Base-by-base conservation (phyloP, 768 basidiomycete species). In the Russula earlei region DNA sequence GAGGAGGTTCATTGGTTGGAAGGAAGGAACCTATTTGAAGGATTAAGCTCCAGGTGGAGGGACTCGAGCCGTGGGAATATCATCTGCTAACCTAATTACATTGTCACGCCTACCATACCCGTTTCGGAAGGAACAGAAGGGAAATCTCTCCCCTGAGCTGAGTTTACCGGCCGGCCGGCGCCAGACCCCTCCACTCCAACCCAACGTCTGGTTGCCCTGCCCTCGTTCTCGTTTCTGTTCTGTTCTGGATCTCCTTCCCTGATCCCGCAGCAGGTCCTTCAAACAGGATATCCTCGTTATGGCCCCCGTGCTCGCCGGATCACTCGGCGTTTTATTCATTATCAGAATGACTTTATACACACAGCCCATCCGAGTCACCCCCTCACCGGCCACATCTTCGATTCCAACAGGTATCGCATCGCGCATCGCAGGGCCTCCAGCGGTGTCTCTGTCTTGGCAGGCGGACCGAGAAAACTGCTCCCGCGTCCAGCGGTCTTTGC, bases 11-110 rank as follows among this genome's bases (percentile, higher is more conserved):
- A 58, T 49, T 31, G 36, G 33, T n/a, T n/a, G n/a, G n/a, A n/a
- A n/a, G 5, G 17, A 17, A 52, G 27, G 51, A n/a, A 33, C 19
- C 20, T 52, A 57, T 52, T 57, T 57, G 45, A 57, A 52, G 56
- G 19, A 48, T 60, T 52, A 60, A 52, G 24, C 50, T 46, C 29
- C 27, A 47, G n/a, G 49, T 47, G 37, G 36, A 25, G 41, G 29
- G 20, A 33, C 3, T 9, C 15, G 10, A 15, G 8, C 3, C 37
- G 56, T 58, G 51, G 22, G 55, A 59, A 59, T 6, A 2, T 1
- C 8, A 17, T 46, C 48, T 48, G 34, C 45, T 52, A 5, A 31
- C 1, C 29, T 31, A 7, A 31, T 7, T 31, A 31, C 5, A 31
- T 31, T 31, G 29, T 31, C 5, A n/a, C n/a, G n/a, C n/a, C n/a